Percentiles rank a stretch among this genome's conserved stretches.
Conservation (phyloP, 129 eudicot genomes). For the Helichrysum umbraculigerum region DNA sequence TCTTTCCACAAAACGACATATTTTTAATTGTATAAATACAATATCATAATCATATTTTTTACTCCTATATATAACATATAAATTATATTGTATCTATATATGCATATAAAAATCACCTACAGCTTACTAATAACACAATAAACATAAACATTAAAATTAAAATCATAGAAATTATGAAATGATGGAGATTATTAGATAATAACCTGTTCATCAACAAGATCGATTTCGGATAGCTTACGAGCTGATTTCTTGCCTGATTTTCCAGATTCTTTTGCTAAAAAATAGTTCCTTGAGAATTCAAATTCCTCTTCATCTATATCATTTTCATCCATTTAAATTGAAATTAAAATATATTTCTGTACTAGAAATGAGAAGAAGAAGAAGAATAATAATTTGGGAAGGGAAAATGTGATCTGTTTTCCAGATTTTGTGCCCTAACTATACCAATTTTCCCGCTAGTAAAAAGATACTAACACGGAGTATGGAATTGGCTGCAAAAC, state of each 20-base stretch:
- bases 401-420: neutral
- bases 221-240: slow-evolving; percentile 60
- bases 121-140: too few relatives aligned
- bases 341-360: neutral
- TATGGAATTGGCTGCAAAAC: too few relatives aligned
- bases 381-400: slow-evolving; percentile 1
- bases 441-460: slow-evolving; percentile 16
- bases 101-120: too few relatives aligned
- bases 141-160: too few relatives aligned
- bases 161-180: neutral
- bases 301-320: slow-evolving; percentile 76
- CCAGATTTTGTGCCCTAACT: slow-evolving; percentile 25
- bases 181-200: neutral
- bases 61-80: neutral
- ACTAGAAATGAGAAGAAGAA: neutral
- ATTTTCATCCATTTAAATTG: slow-evolving; percentile 48
- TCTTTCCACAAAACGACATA: neutral
- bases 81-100: neutral
- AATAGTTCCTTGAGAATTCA: slow-evolving; percentile 92
- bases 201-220: slow-evolving; percentile 80
- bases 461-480: too few relatives aligned
- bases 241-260: slow-evolving; percentile 71
- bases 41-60: neutral
- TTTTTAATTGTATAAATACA: too few relatives aligned
- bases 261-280: slow-evolving; percentile 70